These are phyloP conservation scores for Cyberlindnera xylosilytica DNA, from an alignment of 805 yeast genomes.

Conservation along the genomic window DNA sequence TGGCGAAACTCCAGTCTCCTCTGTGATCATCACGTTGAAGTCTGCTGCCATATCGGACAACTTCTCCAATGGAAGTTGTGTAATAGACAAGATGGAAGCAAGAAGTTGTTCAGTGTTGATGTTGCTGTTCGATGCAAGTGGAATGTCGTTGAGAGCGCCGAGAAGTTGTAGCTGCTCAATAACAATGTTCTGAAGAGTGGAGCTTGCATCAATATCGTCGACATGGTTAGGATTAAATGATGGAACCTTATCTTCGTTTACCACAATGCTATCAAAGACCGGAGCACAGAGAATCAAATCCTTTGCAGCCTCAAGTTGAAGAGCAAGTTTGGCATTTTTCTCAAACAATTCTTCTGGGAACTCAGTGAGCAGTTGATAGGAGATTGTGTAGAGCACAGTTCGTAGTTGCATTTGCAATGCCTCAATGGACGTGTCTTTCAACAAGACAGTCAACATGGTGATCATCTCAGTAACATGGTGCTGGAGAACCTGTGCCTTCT, in stretches of 20 bases:
- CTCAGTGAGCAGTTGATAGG: constrained; percentile 20
- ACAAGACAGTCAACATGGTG: constrained; percentile 13
- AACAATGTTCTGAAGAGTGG: constrained; percentile 25
- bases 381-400: constrained; percentile 16
- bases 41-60: constrained; percentile 54
- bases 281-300: constrained; percentile 17
- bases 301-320: constrained; percentile 9
- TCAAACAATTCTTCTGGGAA: constrained; percentile 25
- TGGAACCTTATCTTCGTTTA: constrained; percentile 11
- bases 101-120: constrained; percentile 1
- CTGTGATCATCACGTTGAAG: constrained; percentile 67
- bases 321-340: constrained; percentile 12
- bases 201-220: constrained; percentile 9
- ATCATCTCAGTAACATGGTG: constrained; percentile 23
- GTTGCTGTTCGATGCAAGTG: constrained; percentile 1
- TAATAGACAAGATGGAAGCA: constrained; percentile 16
- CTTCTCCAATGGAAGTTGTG: constrained; percentile 28
- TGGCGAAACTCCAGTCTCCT: constrained; percentile 66
- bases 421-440: constrained; percentile 12
- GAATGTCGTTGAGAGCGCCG: constrained; percentile 20
- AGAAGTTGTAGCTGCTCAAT: constrained; percentile 35
- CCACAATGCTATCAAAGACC: constrained; percentile 11
- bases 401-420: constrained; percentile 14
- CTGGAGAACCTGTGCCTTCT: constrained; percentile 30
- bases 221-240: neutral